Evolutionary conservation across 192 early-diverging fungal genomes (phyloP), one percentile per base, ranked within the genome.

Genomic region (Allomyces macrogynus): DNA sequence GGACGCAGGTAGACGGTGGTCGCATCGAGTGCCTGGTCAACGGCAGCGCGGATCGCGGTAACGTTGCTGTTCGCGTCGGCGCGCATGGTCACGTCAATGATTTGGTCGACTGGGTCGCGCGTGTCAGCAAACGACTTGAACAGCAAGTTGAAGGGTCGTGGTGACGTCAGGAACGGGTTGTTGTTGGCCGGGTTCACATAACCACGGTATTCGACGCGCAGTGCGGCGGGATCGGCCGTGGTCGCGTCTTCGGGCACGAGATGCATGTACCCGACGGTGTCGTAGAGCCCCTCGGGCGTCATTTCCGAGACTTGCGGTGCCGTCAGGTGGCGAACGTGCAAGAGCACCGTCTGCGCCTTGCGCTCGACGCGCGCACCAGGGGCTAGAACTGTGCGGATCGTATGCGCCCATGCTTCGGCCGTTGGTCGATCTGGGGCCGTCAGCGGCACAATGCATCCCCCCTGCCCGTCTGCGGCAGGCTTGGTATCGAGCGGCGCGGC

Each of bases 51-150:
- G 3, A 68, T 75, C 43, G 69, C 24, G 4, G 63, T 60, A 10
- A 25, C 24, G 12, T 22, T 62, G 69, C 60, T 10, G 44, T 24
- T 54, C 43, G 65, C 63, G 64, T 60, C 10, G 62, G 27, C 43
- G 43, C 69, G 11, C 27, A 68, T 16, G 0, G 80, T 76, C 8
- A 77, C 76, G 40, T 74, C 69, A 62, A 81, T 78, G 24, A 83
- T 72, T 25, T 71, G 74, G 61, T 83, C 79, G 49, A 78, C 75
- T 5, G 81, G 81, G 60, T 83, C 79, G 60, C 79, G 76, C 0
- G 81, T 79, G 66, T 81, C 81, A 14, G 80, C 63, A 60, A 80
- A 81, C 3, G 81, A 78, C 63, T 81, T 81, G 68, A 83, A 80
- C 81, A 83, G 81, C 22, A 83, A 54, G 62, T 83, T 81, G 66